These are phyloP conservation scores for Ceratocystiopsis minuta DNA, from an alignment of 2,329 filamentous ascomycete species.

Conservation along the genomic window DNA sequence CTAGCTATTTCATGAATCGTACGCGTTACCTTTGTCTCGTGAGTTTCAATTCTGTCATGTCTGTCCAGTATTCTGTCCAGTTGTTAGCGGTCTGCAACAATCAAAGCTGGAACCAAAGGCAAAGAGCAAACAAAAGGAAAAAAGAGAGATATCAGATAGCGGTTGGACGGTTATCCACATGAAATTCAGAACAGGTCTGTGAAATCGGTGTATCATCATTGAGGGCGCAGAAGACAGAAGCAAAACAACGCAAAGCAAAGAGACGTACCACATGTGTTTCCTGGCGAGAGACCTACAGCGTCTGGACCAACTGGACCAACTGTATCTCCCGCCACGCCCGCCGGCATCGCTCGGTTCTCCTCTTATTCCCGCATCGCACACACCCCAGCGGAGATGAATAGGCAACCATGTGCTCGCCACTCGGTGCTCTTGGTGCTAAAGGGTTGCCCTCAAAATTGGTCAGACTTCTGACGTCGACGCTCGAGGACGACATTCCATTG, in stretches of 20 bases:
- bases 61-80: not conserved
- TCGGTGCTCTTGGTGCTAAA: no score
- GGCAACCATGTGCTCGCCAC: no score
- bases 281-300: no score
- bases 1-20: no score
- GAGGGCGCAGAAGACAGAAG: constrained; percentile 14
- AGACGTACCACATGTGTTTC: constrained; percentile 18
- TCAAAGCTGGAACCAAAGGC: no score
- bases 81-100: no score
- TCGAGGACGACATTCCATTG: no score
- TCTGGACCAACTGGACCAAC: not conserved
- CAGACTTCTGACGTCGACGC: no score
- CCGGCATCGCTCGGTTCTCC: no score
- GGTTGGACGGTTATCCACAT: constrained; percentile 67
- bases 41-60: not conserved
- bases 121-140: constrained; percentile 4
- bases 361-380: no score
- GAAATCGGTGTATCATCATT: constrained; percentile 55
- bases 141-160: constrained; percentile 45
- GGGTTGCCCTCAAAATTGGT: no score
- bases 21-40: not conserved
- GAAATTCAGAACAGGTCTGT: constrained; percentile 71
- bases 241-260: constrained; percentile 5
- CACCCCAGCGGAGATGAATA: no score
- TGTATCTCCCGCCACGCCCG: constrained; percentile 10